phyloP scores from a whole-genome alignment of 2,329 filamentous ascomycete genomes.

The Juglanconis juglandina region DNA sequence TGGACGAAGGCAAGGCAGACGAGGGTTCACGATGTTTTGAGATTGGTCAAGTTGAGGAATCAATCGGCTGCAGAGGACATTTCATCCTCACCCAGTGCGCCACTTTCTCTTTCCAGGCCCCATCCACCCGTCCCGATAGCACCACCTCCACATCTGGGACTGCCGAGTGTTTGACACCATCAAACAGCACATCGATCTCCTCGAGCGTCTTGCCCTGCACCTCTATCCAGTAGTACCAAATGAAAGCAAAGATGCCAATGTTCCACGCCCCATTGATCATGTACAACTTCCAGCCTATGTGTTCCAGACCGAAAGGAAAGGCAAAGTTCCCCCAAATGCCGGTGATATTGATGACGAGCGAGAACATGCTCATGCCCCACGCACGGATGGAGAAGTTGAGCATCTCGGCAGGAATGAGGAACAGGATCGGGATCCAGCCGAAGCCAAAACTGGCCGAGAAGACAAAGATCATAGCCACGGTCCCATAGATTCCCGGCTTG shows the following conservation, averaged over 20 bases:
- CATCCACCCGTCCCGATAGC: not conserved
- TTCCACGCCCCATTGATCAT: slow-evolving; percentile 25
- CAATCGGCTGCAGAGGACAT: not conserved
- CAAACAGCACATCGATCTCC: slow-evolving; percentile 22
- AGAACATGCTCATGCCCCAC: slow-evolving; percentile 30
- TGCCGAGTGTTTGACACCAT: slow-evolving; percentile 14
- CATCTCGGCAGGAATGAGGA: slow-evolving; percentile 10
- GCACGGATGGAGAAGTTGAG: slow-evolving; percentile 18
- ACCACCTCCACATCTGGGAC: slow-evolving; percentile 14
- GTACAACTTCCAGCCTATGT: slow-evolving; percentile 24
- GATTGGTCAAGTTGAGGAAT: too few species aligned
- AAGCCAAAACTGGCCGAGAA: slow-evolving; percentile 10
- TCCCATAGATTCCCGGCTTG: slow-evolving; percentile 13
- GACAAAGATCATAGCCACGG: slow-evolving; percentile 16
- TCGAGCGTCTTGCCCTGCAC: slow-evolving; percentile 22
- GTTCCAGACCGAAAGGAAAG: slow-evolving; percentile 21
- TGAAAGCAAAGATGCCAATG: slow-evolving; percentile 19
- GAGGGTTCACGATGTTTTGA: too few species aligned
- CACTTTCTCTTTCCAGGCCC: slow-evolving; percentile 3
- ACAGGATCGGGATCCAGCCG: slow-evolving; percentile 12
- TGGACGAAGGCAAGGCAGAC: too few species aligned
- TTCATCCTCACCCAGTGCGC: not conserved
- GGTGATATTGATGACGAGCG: slow-evolving; percentile 12
- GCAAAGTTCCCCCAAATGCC: slow-evolving; percentile 21
- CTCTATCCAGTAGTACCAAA: slow-evolving; percentile 22